Evolutionary conservation across 140 eudicot genomes (phyloP), one percentile per base, ranked within the genome.

Genomic region (Flaveria floridana): DNA sequence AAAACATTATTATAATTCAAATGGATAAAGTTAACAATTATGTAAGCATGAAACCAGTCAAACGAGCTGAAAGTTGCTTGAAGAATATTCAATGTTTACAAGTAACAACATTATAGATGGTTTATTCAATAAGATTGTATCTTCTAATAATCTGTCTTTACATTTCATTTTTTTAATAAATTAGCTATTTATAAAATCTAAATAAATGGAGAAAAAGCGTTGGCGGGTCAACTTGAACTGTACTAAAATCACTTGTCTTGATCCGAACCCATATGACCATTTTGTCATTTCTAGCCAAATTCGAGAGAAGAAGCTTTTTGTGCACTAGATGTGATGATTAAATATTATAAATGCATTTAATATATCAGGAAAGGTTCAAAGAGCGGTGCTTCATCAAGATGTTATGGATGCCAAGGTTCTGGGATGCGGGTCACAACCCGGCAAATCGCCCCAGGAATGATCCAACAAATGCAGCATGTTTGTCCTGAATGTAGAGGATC

Each of bases 401-500:
- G 97, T 73, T 19, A 69, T 69, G 95, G 97, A n/a, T 91, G 97
- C 73, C 92, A 85, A 80, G 97, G 97, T 75, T 65, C 90, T 5
- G 95, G 97, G 47, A 80, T 88, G 86, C 80, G 80, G 82, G 78
- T 82, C 18, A 78, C 90, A 47, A 83, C 76, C 4, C 59, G 92
- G 50, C 87, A 86, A 79, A 79, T 86, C 25, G 97, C 82, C 28
- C 97, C 87, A 2, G 89, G 89, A 63, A 86, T 88, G 95, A 81
- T 91, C 61, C 97, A 91, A 70, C 88, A 86, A 70, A 86, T 88
- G 95, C 95, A 91, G 59, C 90, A 88, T 66, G 85, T 68, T n/a
- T 91, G 97, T 80, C 46, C 87, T 53, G 92, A 88, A 68, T 91
- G 97, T 75, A 77, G 84, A 83, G 97, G 97, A 77, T 70, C 96